Evolutionary conservation across 2,329 filamentous ascomycete species (phyloP), one percentile per base, ranked within the genome.

Genomic region (Venturia nashicola): DNA sequence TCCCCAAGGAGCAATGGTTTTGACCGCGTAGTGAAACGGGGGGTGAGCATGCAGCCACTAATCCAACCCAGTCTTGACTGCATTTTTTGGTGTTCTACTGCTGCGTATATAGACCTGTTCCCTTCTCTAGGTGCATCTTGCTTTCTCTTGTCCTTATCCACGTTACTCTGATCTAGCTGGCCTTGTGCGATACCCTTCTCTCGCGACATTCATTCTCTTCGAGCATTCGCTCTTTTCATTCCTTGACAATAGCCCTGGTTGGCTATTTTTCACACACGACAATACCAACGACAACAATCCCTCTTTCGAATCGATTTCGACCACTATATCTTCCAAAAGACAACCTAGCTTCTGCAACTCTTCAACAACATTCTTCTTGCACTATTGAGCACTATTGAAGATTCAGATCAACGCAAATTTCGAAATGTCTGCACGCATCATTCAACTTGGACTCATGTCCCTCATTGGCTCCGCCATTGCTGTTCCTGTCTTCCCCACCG

Each of bases 141-240:
- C 39, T 43, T 27, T 14, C 4, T 61, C 39, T 27, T 39, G 2
- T 61, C 39, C 27, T 43, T 43, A 42, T 7, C 51, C 51, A 36
- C 14, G 51, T 57, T 57, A 36, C 27, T 57, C 51, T 9, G 27
- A 57, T 57, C 32, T 7, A 57, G 51, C 51, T 57, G 51, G 51
- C 27, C 51, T 57, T 36, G 39, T 61, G 39, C n/a, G 59, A 43
- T 44, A 36, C 39, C 36, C 36, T 44, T 46, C 59, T 9, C 57
- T 42, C n/a, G 62, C 27, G 44, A n/a, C 66, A 59, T 59, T 68
- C 63, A 32, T 72, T 67, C 72, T 73, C 61, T 70, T 69, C 70
- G 72, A 75, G 74, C 75, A 73, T 69, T 74, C 71, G 76, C 76
- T 78, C 76, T 69, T 73, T 75, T 67, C 72, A 68, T 68, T 74